Conservation (phyloP, 305 asterid genomes). For the Fraxinus sp. region DNA sequence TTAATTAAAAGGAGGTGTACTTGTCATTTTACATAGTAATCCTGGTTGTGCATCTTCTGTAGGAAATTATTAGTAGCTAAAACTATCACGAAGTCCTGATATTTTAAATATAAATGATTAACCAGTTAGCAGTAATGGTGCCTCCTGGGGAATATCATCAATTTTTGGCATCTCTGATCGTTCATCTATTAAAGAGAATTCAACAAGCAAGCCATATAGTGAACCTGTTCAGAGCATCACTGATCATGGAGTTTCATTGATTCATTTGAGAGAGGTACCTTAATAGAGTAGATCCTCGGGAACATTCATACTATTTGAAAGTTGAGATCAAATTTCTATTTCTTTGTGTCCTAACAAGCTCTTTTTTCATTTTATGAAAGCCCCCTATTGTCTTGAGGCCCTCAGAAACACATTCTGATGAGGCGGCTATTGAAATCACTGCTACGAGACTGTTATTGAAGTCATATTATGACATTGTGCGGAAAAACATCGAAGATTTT, state of each 20-base stretch:
- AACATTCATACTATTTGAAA: not conserved
- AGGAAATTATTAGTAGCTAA: not conserved
- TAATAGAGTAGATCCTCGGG: constrained; percentile 7
- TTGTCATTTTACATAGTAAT: not conserved
- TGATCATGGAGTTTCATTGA: constrained; percentile 69
- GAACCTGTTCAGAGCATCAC: constrained; percentile 66
- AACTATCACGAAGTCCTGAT: constrained; percentile 20
- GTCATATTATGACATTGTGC: constrained; percentile 91
- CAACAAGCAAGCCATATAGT: constrained; percentile 52
- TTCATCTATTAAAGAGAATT: constrained; percentile 52
- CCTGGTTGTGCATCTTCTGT: not conserved
- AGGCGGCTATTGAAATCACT: constrained; percentile 70
- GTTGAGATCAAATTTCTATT: constrained; percentile 4
- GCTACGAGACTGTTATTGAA: constrained; percentile 76
- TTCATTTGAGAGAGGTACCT: constrained; percentile 84
- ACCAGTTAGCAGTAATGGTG: constrained; percentile 57
- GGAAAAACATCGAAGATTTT: constrained; percentile 86
- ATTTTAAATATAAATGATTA: constrained; percentile 16
- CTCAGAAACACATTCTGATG: constrained; percentile 78
- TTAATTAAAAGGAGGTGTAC: not conserved
- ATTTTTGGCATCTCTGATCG: constrained; percentile 87
- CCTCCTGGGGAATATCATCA: constrained; percentile 93
- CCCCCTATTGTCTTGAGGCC: constrained; percentile 96
- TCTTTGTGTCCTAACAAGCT: constrained; percentile 18
- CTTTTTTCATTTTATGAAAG: constrained; percentile 36